phyloP scores from a whole-genome alignment of 768 basidiomycete genomes.

The Suillus brevipes region DNA sequence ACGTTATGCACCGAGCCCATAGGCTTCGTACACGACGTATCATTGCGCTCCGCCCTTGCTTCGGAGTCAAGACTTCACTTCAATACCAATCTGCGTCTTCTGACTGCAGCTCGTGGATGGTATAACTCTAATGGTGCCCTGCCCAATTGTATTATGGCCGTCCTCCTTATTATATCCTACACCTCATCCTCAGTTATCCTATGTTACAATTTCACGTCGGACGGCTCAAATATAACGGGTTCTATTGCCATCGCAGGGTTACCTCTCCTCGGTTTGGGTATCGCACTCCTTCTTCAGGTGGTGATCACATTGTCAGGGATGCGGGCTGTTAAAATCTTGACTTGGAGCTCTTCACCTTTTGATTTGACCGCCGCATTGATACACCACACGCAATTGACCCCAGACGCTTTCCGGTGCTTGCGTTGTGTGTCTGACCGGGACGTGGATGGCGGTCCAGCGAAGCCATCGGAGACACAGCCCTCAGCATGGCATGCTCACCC shows the following conservation, averaged over 20 bases:
- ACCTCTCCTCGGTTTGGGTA: conserved; percentile 30
- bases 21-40: conserved; percentile 29
- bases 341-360: conserved; percentile 35
- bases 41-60: conserved; percentile 29
- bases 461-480: conserved; percentile 20
- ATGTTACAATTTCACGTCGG: too few species aligned
- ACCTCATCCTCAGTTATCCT: conserved; percentile 19
- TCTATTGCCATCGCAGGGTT: conserved; percentile 19
- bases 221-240: too few species aligned
- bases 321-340: conserved; percentile 23
- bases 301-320: conserved; percentile 25
- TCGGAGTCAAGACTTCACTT: conserved; percentile 27
- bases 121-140: conserved; percentile 25
- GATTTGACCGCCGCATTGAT: conserved; percentile 32
- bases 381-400: conserved; percentile 24
- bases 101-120: conserved; percentile 21
- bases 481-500: conserved; percentile 31
- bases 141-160: conserved; percentile 24
- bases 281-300: conserved; percentile 19
- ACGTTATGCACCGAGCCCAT: conserved; percentile 30
- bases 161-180: conserved; percentile 31
- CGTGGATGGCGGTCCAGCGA: conserved; percentile 11
- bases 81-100: conserved; percentile 33
- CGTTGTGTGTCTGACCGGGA: conserved; percentile 16
- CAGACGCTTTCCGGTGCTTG: conserved; percentile 27